Base-by-base conservation (phyloP, 1,284 basidiomycete genomes). In the Mycosarcoma mackinlayi region DNA sequence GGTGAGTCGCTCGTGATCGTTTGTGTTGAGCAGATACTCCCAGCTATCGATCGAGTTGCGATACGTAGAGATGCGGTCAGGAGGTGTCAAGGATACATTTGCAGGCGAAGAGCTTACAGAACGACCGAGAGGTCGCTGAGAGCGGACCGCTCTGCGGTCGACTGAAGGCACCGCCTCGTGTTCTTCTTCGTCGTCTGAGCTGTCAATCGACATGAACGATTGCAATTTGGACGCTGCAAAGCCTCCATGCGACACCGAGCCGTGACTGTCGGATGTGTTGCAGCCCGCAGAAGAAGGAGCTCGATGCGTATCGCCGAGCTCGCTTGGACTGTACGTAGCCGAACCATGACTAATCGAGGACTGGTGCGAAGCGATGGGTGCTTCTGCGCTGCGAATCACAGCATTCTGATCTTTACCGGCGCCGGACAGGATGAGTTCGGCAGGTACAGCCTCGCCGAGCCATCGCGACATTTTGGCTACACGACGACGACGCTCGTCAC, bases 381-480 rank as follows among this genome's bases (percentile, higher is more conserved):
- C 35, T 11, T 25, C 30, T 4, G 52, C 60, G 52, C 63, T 66
- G 21, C 52, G 38, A 9, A 66, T 66, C 13, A 66, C 52, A 6
- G 52, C 56, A 23, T 25, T 46, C 38, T 35, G 41, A 13, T 16
- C 24, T 19, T 59, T 37, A 28, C 25, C 19, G 11, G 38, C 24
- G 9, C 28, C 51, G 10, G 63, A 39, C 24, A 45, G n/a, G 25
- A 72, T 62, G 33, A 72, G 60, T 47, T 67, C 71, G 10, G 61
- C 70, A 5, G 62, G 69, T 9, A 72, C 62, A 13, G 63, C 62
- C 51, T 72, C 74, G 24, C 76, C 76, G 14, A 78, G 72, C 76
- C 73, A 78, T 11, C 68, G 64, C 31, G 66, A 66, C 60, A 78
- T 71, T 48, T 78, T 78, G 31, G 68, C 72, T 13, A 78, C 56